A percentile compares a stretch with the other conserved stretches of the same genome.
Evolutionary conservation across 331 rosid species (phyloP).

Genomic region (Rosa hybrid): DNA sequence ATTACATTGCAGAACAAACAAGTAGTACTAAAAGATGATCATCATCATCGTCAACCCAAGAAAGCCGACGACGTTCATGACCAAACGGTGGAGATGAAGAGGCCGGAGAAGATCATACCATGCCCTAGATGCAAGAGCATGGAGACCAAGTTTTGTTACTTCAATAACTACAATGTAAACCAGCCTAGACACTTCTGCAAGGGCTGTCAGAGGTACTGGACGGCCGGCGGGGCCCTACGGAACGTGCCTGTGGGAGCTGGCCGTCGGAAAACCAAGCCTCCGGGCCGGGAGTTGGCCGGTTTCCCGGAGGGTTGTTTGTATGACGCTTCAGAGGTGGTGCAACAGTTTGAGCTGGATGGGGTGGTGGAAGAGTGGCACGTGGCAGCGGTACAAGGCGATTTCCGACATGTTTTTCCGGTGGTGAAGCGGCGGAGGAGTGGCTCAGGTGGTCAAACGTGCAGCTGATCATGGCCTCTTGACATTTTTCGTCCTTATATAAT

Average conservation of each 20-base stretch:
- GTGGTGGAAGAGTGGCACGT: conserved; percentile 56
- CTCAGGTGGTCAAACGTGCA: conserved; percentile 47
- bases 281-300: conserved; percentile 34
- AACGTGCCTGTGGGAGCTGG: conserved; percentile 85
- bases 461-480: conserved; percentile 13
- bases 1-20: conserved; percentile 48
- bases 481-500: neutral
- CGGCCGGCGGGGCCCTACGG: conserved; percentile 89
- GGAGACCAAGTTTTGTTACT: conserved; percentile 92
- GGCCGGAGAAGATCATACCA: conserved; percentile 61
- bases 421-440: conserved; percentile 50
- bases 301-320: conserved; percentile 43
- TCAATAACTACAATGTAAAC: conserved; percentile 89
- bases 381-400: conserved; percentile 34
- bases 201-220: conserved; percentile 92
- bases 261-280: conserved; percentile 60
- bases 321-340: conserved; percentile 45
- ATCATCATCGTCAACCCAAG: neutral
- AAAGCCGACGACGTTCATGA: conserved; percentile 30
- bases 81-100: conserved; percentile 49
- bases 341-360: conserved; percentile 46
- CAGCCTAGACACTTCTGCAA: conserved; percentile 94
- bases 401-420: conserved; percentile 48
- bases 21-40: conserved; percentile 28
- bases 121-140: conserved; percentile 95